Evolutionary conservation across 163 green algal genomes (phyloP).

Genomic region (Chloroidium sp.): DNA sequence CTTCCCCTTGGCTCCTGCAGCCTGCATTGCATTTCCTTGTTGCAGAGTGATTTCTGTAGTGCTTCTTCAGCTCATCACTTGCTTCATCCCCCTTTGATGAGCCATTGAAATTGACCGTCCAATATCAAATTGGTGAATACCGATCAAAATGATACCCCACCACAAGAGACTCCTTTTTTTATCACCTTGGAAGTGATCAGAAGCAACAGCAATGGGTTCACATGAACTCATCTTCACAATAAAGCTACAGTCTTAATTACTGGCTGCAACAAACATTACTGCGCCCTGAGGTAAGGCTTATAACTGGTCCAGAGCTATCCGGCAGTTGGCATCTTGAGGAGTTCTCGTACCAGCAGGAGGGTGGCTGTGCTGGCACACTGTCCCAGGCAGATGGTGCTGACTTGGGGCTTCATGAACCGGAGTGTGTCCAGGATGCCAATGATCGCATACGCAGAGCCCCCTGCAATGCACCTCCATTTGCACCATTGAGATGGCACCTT

Average conservation of each 20-base stretch:
- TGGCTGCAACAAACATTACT: too few relatives aligned
- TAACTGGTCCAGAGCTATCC: too few relatives aligned
- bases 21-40: not conserved
- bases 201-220: too few relatives aligned
- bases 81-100: not conserved
- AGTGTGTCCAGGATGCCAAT: constrained; percentile 80
- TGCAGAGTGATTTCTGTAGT: too few relatives aligned
- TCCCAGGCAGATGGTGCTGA: constrained; percentile 71
- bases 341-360: constrained; percentile 32
- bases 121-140: not conserved
- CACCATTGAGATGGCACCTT: too few relatives aligned
- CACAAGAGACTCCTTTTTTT: too few relatives aligned
- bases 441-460: constrained; percentile 71
- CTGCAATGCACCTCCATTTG: constrained; percentile 14
- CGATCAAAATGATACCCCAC: not conserved
- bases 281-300: too few relatives aligned
- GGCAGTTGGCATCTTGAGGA: too few relatives aligned
- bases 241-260: too few relatives aligned
- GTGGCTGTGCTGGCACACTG: constrained; percentile 46
- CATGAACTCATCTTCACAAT: too few relatives aligned
- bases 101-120: not conserved
- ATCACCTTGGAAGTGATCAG: too few relatives aligned
- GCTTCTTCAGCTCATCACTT: too few relatives aligned
- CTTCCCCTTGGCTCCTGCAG: constrained; percentile 54
- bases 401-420: constrained; percentile 49